A percentile compares a stretch with the other conserved stretches of the same genome.
Conservation (phyloP, 1,284 basidiomycete species). For the Phlebopus sp. region DNA sequence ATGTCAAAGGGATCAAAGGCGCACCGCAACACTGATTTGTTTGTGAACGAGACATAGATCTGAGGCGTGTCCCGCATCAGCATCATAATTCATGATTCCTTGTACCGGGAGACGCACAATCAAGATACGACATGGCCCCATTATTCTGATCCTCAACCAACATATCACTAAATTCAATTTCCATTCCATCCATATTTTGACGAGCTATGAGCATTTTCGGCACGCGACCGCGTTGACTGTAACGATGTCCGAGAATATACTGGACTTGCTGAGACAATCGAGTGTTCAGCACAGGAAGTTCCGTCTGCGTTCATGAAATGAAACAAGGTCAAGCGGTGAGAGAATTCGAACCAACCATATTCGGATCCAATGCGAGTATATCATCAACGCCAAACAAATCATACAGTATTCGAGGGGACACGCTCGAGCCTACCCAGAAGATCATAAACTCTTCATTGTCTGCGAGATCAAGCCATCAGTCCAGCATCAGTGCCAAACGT, state of each 20-base stretch:
- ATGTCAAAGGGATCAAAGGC: conserved; percentile 21
- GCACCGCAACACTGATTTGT: conserved; percentile 60
- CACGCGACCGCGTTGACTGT: conserved; percentile 57
- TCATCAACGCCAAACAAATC: conserved; percentile 89
- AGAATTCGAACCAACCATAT: conserved; percentile 51
- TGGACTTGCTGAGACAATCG: conserved; percentile 82
- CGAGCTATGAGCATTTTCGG: conserved; percentile 79
- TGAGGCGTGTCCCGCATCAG: conserved; percentile 36
- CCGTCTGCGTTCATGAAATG: conserved; percentile 43
- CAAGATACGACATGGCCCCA: conserved; percentile 85
- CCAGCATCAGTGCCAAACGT: conserved; percentile 16
- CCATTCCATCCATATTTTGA: conserved; percentile 91
- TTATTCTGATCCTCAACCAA: conserved; percentile 97
- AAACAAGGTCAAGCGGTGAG: conserved; percentile 3
- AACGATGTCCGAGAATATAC: conserved; percentile 77
- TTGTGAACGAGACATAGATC: conserved; percentile 56
- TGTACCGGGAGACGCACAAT: conserved; percentile 57
- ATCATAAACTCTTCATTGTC: conserved; percentile 92
- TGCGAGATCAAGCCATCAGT: conserved; percentile 33
- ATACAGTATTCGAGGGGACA: conserved; percentile 77
- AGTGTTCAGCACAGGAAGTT: conserved; percentile 74
- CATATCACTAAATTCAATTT: conserved; percentile 97
- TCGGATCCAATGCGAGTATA: conserved; percentile 68
- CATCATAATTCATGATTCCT: conserved; percentile 22
- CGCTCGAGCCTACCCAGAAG: conserved; percentile 87